Conservation (phyloP, 2,329 filamentous ascomycete genomes). For the Penicillium digitatum region DNA sequence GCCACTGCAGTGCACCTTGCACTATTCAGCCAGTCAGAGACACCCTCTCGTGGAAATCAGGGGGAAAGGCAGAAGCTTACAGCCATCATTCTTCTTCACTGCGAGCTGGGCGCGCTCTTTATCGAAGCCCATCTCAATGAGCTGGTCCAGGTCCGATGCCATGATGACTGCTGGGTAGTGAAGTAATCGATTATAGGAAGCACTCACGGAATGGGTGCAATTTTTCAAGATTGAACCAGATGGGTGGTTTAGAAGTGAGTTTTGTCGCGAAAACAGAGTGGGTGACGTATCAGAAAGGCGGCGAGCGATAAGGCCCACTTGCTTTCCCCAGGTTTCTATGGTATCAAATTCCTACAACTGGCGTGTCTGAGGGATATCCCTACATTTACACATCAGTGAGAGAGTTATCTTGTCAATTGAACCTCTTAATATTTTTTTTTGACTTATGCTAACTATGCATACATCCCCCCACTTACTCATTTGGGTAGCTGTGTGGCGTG, state of each 20-base stretch:
- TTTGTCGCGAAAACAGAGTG: conserved; percentile 15
- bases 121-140: conserved; percentile 73
- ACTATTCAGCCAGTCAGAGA: conserved; percentile 52
- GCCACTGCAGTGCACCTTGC: conserved; percentile 87
- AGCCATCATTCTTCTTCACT: conserved; percentile 73
- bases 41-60: not conserved
- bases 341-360: not conserved
- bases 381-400: not conserved
- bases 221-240: not conserved
- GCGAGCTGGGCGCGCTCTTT: conserved; percentile 76
- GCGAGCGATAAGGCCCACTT: conserved; percentile 23
- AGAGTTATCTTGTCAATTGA: not conserved
- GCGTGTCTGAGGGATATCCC: not conserved
- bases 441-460: not conserved
- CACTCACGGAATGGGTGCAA: not conserved
- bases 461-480: not conserved
- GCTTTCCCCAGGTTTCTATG: conserved; percentile 8
- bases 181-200: not conserved
- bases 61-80: conserved; percentile 50
- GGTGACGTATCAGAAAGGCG: conserved; percentile 32
- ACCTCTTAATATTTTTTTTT: not conserved
- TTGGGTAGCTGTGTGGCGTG: not conserved
- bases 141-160: conserved; percentile 56
- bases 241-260: not conserved
- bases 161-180: conserved; percentile 18